A percentile compares a stretch with the other conserved stretches of the same genome.
These are phyloP conservation scores for Mrakia blollopis DNA, from an alignment of 768 basidiomycete species.

Conservation along the genomic window DNA sequence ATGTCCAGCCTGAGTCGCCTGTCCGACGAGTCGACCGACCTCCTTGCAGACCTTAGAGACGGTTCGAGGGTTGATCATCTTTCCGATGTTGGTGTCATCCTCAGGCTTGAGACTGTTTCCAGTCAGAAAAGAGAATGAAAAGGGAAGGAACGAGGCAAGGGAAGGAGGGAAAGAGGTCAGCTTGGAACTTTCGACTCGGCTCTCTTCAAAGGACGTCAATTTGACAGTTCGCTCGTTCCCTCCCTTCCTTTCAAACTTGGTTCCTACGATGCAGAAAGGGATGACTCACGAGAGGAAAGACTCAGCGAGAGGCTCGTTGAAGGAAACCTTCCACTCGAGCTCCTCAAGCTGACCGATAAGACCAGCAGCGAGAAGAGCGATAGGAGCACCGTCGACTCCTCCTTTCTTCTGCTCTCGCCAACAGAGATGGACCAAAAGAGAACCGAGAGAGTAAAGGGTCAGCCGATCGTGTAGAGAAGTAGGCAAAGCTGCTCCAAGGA, in stretches of 20 bases:
- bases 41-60: conserved; percentile 77
- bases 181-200: conserved; percentile 1
- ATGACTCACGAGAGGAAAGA: conserved; percentile 54
- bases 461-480: neutral
- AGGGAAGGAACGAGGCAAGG: conserved; percentile 5
- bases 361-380: conserved; percentile 81
- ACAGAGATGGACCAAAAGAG: neutral
- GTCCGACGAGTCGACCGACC: conserved; percentile 70
- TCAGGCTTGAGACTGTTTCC: conserved; percentile 49
- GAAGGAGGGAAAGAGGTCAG: conserved; percentile 14
- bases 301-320: conserved; percentile 69
- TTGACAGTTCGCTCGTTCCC: conserved; percentile 39
- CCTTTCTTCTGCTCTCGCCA: conserved; percentile 54
- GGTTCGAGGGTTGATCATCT: conserved; percentile 80
- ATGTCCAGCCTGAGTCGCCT: conserved; percentile 68
- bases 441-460: neutral
- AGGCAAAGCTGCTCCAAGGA: neutral
- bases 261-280: too few species aligned
- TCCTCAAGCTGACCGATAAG: conserved; percentile 67
- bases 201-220: neutral
- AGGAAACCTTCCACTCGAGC: conserved; percentile 83
- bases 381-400: conserved; percentile 72
- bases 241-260: neutral
- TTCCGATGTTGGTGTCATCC: conserved; percentile 75
- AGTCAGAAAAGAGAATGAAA: neutral